phyloP scores from a whole-genome alignment of 2,329 filamentous ascomycete genomes.

The Knoxdaviesia proteae region DNA sequence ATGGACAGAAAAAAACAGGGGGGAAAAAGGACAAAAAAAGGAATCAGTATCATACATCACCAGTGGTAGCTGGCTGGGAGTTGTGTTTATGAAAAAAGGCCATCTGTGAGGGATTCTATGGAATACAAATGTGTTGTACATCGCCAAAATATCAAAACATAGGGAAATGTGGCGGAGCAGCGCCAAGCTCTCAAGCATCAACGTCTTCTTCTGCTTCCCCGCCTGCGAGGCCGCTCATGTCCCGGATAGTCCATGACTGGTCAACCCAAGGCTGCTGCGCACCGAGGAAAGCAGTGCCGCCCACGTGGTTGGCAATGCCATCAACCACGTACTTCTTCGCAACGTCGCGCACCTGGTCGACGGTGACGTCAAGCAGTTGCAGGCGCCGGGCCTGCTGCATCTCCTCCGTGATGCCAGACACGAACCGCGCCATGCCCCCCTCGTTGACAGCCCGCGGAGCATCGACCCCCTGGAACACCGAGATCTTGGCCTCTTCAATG shows the following conservation, averaged over 20 bases:
- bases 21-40: background rate
- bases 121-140: background rate
- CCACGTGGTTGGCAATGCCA: slow-evolving; percentile 33
- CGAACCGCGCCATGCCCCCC: slow-evolving; percentile 71
- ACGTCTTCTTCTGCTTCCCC: slow-evolving; percentile 11
- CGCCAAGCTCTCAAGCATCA: background rate
- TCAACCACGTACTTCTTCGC: slow-evolving; percentile 69
- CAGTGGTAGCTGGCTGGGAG: slow-evolving; percentile 8
- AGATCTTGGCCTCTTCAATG: slow-evolving; percentile 88
- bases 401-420: slow-evolving; percentile 66
- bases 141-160: background rate
- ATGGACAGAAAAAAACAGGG: background rate
- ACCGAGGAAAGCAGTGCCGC: slow-evolving; percentile 55
- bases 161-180: slow-evolving; percentile 3
- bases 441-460: slow-evolving; percentile 71
- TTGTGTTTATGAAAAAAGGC: too few species aligned
- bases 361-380: slow-evolving; percentile 67
- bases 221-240: slow-evolving; percentile 42
- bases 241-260: slow-evolving; percentile 50
- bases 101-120: too few species aligned
- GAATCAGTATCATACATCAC: slow-evolving; percentile 4
- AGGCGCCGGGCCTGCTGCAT: slow-evolving; percentile 77
- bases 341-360: slow-evolving; percentile 56
- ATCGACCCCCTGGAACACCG: slow-evolving; percentile 80
- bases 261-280: slow-evolving; percentile 67